Conservation (phyloP, 768 basidiomycete species). For the Galerina sulciceps region DNA sequence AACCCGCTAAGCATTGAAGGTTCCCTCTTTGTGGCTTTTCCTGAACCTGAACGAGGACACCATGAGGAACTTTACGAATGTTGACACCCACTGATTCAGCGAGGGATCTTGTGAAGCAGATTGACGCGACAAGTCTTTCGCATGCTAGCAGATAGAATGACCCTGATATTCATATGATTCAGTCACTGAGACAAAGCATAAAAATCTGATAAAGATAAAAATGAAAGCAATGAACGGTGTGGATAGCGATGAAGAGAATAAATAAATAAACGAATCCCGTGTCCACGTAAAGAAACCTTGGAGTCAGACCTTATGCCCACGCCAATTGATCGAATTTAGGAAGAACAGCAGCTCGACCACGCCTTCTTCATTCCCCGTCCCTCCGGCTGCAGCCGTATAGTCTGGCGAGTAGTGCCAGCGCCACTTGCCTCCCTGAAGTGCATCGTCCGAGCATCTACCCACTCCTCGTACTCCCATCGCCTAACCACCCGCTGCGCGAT, state of each 20-base stretch:
- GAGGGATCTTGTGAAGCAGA: too few relatives aligned
- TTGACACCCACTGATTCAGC: too few relatives aligned
- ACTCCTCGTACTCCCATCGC: slow-evolving; percentile 72
- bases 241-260: background rate
- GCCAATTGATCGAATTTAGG: background rate
- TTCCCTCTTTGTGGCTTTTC: too few relatives aligned
- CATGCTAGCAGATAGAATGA: too few relatives aligned
- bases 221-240: background rate
- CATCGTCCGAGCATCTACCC: slow-evolving; percentile 41
- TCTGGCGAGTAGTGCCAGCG: background rate
- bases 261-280: background rate
- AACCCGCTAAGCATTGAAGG: too few relatives aligned
- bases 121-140: too few relatives aligned
- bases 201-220: slow-evolving; percentile 7
- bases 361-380: slow-evolving; percentile 1
- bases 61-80: too few relatives aligned
- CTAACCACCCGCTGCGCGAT: slow-evolving; percentile 64
- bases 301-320: background rate
- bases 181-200: background rate
- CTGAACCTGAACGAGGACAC: too few relatives aligned
- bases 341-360: slow-evolving; percentile 6
- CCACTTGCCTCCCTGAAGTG: slow-evolving; percentile 26
- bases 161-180: too few relatives aligned
- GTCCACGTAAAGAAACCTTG: background rate
- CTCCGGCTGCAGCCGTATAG: slow-evolving; percentile 6